Conservation (phyloP, 2,329 filamentous ascomycete genomes). For the Aureobasidium sp. region DNA sequence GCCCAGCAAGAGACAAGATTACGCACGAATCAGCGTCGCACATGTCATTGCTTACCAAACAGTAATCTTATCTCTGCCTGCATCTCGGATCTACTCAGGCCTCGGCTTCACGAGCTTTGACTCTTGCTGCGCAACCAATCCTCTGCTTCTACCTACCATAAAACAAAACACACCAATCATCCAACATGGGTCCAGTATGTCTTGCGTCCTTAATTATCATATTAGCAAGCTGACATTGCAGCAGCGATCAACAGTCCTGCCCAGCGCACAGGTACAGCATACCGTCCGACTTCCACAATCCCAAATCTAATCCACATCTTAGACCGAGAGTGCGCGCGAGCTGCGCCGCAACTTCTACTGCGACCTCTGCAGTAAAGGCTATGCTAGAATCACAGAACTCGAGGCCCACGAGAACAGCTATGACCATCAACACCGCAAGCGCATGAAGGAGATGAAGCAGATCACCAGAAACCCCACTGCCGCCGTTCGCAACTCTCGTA, state of each 20-base stretch:
- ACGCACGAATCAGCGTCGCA: slow-evolving; percentile 3
- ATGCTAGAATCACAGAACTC: slow-evolving; percentile 91
- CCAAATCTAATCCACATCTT: not conserved
- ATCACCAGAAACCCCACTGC: slow-evolving; percentile 67
- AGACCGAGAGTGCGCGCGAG: slow-evolving; percentile 14
- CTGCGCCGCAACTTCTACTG: slow-evolving; percentile 26
- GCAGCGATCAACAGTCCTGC: slow-evolving; percentile 12
- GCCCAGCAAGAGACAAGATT: not conserved
- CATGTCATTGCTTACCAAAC: slow-evolving; percentile 5
- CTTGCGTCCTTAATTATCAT: not conserved
- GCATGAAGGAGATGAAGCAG: slow-evolving; percentile 80
- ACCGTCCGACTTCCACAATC: not conserved
- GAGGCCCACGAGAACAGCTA: slow-evolving; percentile 91
- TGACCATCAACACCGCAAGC: slow-evolving; percentile 90
- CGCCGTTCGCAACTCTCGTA: slow-evolving; percentile 57
- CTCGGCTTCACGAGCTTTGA: not conserved
- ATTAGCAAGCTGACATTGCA: not conserved
- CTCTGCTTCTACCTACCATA: not conserved
- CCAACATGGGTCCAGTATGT: slow-evolving; percentile 17
- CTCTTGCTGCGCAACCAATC: not conserved
- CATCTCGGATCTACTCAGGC: slow-evolving; percentile 6
- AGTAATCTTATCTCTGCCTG: not conserved
- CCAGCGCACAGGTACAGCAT: slow-evolving; percentile 10
- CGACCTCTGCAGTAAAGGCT: slow-evolving; percentile 86
- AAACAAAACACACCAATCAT: not conserved